Evolutionary conservation across 2,329 filamentous ascomycete species (phyloP).

Genomic region (Hypoxylon rubiginosum): DNA sequence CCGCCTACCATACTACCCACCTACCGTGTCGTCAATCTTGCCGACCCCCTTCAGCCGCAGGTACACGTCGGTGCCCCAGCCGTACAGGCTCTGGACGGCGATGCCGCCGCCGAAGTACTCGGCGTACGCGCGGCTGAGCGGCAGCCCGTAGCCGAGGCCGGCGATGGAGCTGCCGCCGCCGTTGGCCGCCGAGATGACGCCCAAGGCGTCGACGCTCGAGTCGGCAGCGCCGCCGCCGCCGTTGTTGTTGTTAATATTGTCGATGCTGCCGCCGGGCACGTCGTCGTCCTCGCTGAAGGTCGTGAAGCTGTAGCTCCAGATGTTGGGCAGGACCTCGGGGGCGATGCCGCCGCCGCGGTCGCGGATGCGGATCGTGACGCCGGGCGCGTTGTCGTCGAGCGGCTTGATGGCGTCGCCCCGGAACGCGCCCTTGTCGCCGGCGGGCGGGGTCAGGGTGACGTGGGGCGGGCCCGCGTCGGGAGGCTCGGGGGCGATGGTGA

Average conservation of each 20-base stretch:
- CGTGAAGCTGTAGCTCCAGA: conserved; percentile 98
- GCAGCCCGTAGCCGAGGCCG: conserved; percentile 91
- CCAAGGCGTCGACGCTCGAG: conserved; percentile 74
- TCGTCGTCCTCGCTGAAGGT: conserved; percentile 83
- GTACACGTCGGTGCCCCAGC: conserved; percentile 86
- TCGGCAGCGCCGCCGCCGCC: too few relatives aligned
- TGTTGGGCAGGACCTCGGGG: conserved; percentile 84
- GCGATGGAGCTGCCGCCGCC: conserved; percentile 87
- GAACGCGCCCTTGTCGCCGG: conserved; percentile 58
- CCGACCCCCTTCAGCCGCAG: conserved; percentile 74
- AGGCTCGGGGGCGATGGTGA: conserved; percentile 86
- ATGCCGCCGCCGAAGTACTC: conserved; percentile 99
- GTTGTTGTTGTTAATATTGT: conserved; percentile 56
- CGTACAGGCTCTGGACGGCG: conserved; percentile 92
- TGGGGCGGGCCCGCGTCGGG: conserved; percentile 50
- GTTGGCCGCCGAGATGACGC: conserved; percentile 78
- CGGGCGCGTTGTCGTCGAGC: conserved; percentile 77
- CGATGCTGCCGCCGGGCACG: conserved; percentile 60
- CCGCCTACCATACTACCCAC: background rate
- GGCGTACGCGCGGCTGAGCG: conserved; percentile 91
- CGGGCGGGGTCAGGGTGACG: conserved; percentile 54
- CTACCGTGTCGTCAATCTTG: conserved; percentile 56
- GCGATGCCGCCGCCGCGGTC: conserved; percentile 95
- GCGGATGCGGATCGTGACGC: conserved; percentile 94
- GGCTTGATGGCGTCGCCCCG: conserved; percentile 65